Conservation (phyloP, 2,329 filamentous ascomycete species). For the Neoascochyta sp. region DNA sequence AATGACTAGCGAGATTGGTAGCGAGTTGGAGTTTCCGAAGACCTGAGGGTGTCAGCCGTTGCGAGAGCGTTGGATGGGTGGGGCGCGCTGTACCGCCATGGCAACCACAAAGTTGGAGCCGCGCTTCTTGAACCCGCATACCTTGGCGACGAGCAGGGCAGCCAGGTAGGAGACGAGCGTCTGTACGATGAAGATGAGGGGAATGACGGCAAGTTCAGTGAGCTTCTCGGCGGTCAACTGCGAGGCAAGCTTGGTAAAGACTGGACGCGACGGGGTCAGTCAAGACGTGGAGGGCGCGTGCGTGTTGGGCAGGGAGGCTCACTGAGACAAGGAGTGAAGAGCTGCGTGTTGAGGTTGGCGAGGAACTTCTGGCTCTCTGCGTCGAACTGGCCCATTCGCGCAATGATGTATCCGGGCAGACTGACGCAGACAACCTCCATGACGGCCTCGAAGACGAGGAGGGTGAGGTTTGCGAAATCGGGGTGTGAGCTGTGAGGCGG, state of each 20-base stretch:
- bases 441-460: conserved; percentile 91
- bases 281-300: too few relatives aligned
- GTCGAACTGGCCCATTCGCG: conserved; percentile 86
- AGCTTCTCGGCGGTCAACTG: conserved; percentile 91
- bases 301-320: conserved; percentile 25
- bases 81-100: conserved; percentile 65
- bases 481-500: conserved; percentile 52
- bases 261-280: too few relatives aligned
- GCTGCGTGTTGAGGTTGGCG: conserved; percentile 90
- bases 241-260: conserved; percentile 94
- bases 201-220: conserved; percentile 85
- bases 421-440: conserved; percentile 94
- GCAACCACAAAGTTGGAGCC: conserved; percentile 92
- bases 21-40: conserved; percentile 96
- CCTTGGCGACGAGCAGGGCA: conserved; percentile 64
- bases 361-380: conserved; percentile 95
- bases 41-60: conserved; percentile 50
- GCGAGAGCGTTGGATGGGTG: neutral
- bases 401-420: conserved; percentile 89
- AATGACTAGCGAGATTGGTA: conserved; percentile 92
- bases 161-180: conserved; percentile 81
- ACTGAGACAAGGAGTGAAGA: conserved; percentile 97
- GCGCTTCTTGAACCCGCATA: conserved; percentile 77
- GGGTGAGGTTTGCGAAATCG: conserved; percentile 63
- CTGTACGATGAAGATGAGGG: conserved; percentile 87